Conservation (phyloP, 179 eudicot species). For the Patellifolia procumbens region DNA sequence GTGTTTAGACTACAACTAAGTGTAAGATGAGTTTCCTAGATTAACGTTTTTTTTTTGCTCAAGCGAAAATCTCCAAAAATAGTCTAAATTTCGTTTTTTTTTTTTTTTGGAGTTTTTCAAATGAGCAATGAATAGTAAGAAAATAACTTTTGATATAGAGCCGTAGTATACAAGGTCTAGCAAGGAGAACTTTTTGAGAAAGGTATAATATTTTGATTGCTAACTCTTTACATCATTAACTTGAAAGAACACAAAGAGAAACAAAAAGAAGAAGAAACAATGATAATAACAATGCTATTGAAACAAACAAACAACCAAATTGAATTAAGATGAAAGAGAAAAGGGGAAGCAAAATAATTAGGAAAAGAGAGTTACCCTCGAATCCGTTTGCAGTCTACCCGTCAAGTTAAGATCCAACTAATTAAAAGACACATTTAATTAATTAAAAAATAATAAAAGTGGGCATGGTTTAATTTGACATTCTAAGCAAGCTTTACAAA, state of each 20-base stretch:
- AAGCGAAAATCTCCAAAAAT: too few relatives aligned
- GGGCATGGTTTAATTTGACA: slow-evolving; percentile 16
- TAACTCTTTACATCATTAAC: not conserved
- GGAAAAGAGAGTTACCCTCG: slow-evolving; percentile 13
- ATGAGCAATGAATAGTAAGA: too few relatives aligned
- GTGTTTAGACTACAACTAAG: too few relatives aligned
- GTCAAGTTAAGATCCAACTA: slow-evolving; percentile 21
- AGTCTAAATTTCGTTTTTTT: too few relatives aligned
- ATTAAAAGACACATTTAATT: slow-evolving; percentile 8
- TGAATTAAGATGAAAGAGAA: not conserved
- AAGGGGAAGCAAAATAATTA: slow-evolving; percentile 7
- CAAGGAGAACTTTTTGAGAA: too few relatives aligned
- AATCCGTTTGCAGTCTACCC: slow-evolving; percentile 15
- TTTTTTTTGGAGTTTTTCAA: too few relatives aligned
- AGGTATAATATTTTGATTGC: too few relatives aligned
- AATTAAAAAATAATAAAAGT: not conserved
- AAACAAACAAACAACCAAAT: not conserved
- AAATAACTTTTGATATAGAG: too few relatives aligned
- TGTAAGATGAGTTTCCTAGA: too few relatives aligned
- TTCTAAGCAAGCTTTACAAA: slow-evolving; percentile 26
- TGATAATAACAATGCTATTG: not conserved
- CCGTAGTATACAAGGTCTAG: too few relatives aligned
- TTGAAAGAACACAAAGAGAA: not conserved
- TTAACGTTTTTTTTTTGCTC: too few relatives aligned
- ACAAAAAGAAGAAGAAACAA: too few relatives aligned